phyloP scores from a whole-genome alignment of 805 yeast species.

The Wickerhamiella parazyma region DNA sequence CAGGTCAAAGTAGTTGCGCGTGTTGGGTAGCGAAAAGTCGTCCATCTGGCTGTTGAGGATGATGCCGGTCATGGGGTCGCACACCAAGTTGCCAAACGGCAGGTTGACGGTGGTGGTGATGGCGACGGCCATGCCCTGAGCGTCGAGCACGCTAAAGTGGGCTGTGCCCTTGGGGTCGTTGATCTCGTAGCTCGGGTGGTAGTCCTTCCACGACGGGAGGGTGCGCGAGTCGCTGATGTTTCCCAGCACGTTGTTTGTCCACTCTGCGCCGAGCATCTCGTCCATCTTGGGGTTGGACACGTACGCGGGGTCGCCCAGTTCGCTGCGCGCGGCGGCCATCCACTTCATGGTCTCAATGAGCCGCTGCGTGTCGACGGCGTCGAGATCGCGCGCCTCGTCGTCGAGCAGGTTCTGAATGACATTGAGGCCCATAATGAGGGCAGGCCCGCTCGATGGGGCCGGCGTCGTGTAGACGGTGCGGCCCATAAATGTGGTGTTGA shows the following conservation, averaged over 20 bases:
- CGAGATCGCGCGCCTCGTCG: constrained; percentile 32
- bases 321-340: constrained; percentile 77
- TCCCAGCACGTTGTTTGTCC: constrained; percentile 39
- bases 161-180: constrained; percentile 86
- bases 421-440: constrained; percentile 59
- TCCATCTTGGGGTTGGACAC: constrained; percentile 27
- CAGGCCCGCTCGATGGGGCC: constrained; percentile 78
- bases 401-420: constrained; percentile 39
- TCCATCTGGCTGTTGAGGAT: constrained; percentile 88
- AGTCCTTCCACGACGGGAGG: constrained; percentile 46
- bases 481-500: constrained; percentile 31
- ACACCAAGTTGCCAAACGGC: constrained; percentile 68
- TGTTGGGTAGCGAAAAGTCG: constrained; percentile 67
- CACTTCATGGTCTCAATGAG: constrained; percentile 83
- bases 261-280: constrained; percentile 37
- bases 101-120: constrained; percentile 83
- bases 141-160: constrained; percentile 70
- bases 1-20: constrained; percentile 63
- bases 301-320: constrained; percentile 55
- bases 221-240: constrained; percentile 49
- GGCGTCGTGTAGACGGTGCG: constrained; percentile 41
- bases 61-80: constrained; percentile 71
- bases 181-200: constrained; percentile 64
- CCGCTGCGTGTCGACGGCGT: constrained; percentile 43
- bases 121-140: constrained; percentile 60